Conservation (phyloP, 2,329 filamentous ascomycete genomes). For the Alternaria alternata region DNA sequence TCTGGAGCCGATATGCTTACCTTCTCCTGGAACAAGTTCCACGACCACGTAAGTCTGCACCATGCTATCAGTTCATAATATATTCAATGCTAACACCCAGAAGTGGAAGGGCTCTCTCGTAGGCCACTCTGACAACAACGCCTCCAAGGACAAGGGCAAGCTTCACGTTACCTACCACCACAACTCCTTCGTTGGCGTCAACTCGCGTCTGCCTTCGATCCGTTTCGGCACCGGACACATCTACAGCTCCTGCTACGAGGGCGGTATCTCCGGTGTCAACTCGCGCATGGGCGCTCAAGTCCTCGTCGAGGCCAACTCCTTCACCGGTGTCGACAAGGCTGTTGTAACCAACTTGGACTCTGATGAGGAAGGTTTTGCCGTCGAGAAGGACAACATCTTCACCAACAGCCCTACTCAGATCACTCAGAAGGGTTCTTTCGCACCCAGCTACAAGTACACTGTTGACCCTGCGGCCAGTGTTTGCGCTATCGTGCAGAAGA, state of each 20-base stretch:
- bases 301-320: conserved; percentile 57
- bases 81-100: conserved; percentile 11
- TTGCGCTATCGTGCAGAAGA: conserved; percentile 39
- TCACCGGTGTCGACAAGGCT: conserved; percentile 67
- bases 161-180: conserved; percentile 71
- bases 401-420: conserved; percentile 55
- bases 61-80: background rate
- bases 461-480: conserved; percentile 35
- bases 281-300: conserved; percentile 55
- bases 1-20: conserved; percentile 69
- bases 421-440: conserved; percentile 59
- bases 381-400: conserved; percentile 56
- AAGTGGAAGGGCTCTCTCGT: conserved; percentile 67
- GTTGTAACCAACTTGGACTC: conserved; percentile 66
- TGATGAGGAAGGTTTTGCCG: conserved; percentile 59
- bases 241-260: conserved; percentile 60
- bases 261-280: conserved; percentile 53
- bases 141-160: conserved; percentile 63
- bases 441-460: conserved; percentile 63
- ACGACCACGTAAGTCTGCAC: conserved; percentile 58
- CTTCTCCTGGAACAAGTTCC: conserved; percentile 61
- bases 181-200: conserved; percentile 71
- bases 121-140: conserved; percentile 52
- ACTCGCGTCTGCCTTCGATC: conserved; percentile 69
- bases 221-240: conserved; percentile 72